A percentile compares a stretch with the other conserved stretches of the same genome.
Evolutionary conservation across 1,139 yeast genomes (phyloP).

Genomic region (Hemisphaericaspora xylanilytica): DNA sequence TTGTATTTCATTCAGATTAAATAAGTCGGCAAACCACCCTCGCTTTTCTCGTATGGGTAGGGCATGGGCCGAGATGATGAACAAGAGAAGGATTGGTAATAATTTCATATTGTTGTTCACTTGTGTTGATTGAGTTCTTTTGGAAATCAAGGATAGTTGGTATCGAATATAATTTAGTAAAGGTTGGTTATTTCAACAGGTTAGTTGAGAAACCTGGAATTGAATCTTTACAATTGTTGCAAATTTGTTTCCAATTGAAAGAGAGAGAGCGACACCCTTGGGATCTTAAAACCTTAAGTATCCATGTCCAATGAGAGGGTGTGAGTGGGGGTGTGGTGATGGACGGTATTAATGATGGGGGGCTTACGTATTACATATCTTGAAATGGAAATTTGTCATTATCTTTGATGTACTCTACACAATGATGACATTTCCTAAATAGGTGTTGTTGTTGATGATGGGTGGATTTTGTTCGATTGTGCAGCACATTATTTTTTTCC

Average conservation of each 20-base stretch:
- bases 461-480: constrained; percentile 1
- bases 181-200: too few relatives aligned
- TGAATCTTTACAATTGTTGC: not conserved
- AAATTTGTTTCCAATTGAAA: constrained; percentile 4
- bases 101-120: not conserved
- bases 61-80: constrained; percentile 7
- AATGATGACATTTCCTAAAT: constrained; percentile 18
- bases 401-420: not conserved
- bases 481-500: constrained; percentile 3
- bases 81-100: not conserved
- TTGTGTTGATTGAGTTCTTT: too few relatives aligned
- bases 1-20: constrained; percentile 12
- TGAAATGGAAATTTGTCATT: not conserved
- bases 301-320: too few relatives aligned
- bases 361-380: not conserved
- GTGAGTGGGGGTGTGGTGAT: too few relatives aligned
- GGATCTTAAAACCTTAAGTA: too few relatives aligned
- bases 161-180: too few relatives aligned
- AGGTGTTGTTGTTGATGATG: too few relatives aligned
- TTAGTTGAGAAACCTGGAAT: not conserved
- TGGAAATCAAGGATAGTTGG: too few relatives aligned
- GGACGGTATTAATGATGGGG: too few relatives aligned
- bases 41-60: constrained; percentile 15
- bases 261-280: not conserved
- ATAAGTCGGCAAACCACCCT: constrained; percentile 17